Evolutionary conservation across 2,329 filamentous ascomycete species (phyloP).

Genomic region (Botrytis hyacinthi): DNA sequence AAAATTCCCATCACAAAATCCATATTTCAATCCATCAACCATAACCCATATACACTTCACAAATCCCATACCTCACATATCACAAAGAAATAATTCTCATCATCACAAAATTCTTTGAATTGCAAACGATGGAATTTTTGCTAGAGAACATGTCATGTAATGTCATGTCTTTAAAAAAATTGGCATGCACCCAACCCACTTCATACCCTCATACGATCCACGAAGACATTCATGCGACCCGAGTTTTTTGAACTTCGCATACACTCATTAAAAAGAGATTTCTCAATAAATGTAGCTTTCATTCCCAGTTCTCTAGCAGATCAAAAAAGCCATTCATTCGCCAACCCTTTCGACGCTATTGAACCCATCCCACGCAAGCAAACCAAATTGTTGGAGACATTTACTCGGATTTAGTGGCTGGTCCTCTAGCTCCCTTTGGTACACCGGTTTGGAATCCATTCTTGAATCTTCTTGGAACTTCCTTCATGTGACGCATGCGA

Average conservation of each 20-base stretch:
- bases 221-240: constrained; percentile 11
- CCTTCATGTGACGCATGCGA: constrained; percentile 93
- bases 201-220: constrained; percentile 4
- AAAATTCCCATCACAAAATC: not conserved
- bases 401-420: constrained; percentile 42
- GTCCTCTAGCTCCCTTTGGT: constrained; percentile 79
- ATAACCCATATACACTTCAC: not conserved
- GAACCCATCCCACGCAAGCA: constrained; percentile 36
- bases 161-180: constrained; percentile 15
- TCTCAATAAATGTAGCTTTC: constrained; percentile 5
- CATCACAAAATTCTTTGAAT: constrained; percentile 10
- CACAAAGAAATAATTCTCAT: not conserved
- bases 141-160: constrained; percentile 34
- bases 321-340: constrained; percentile 21
- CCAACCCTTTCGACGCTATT: constrained; percentile 33
- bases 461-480: constrained; percentile 88
- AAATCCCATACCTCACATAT: not conserved
- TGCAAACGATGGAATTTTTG: constrained; percentile 38
- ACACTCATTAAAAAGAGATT: constrained; percentile 19
- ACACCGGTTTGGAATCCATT: constrained; percentile 94
- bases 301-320: constrained; percentile 18
- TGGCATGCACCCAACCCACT: constrained; percentile 7
- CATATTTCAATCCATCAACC: too few species aligned
- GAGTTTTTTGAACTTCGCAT: not conserved
- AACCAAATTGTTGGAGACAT: constrained; percentile 31